Conservation (phyloP, 352 stramenopile species). For the Phytopythium aichiense region DNA sequence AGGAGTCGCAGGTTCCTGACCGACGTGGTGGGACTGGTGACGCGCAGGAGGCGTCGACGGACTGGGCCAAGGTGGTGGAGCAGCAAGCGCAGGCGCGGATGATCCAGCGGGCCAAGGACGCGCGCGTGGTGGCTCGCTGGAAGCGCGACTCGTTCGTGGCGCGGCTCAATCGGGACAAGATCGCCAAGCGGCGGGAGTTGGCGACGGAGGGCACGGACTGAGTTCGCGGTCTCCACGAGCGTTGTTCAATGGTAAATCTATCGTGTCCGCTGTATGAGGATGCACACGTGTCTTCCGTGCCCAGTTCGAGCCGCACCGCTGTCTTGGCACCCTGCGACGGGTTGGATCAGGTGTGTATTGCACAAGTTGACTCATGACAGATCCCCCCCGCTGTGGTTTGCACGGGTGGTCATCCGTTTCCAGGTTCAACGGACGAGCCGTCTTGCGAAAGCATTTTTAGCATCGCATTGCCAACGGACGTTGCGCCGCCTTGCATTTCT, state of each 20-base stretch:
- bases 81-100: constrained; percentile 47
- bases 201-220: constrained; percentile 18
- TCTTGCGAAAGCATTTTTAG: not conserved
- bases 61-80: constrained; percentile 57
- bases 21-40: not conserved
- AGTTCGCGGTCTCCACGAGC: not conserved
- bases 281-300: not conserved
- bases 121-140: constrained; percentile 46
- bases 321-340: not conserved
- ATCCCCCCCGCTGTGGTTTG: not conserved
- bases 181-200: constrained; percentile 43
- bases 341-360: not conserved
- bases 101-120: constrained; percentile 52
- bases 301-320: not conserved
- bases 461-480: constrained; percentile 1
- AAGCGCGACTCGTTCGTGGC: constrained; percentile 81
- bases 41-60: constrained; percentile 41
- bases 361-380: no score
- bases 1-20: no score
- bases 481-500: not conserved
- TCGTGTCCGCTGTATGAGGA: not conserved
- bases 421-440: not conserved
- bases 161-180: constrained; percentile 75
- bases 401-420: not conserved
- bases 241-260: not conserved